Percentiles rank a stretch among this genome's conserved stretches.
phyloP scores from a whole-genome alignment of 2,329 filamentous ascomycete genomes.

The Fusarium praegraminearum region DNA sequence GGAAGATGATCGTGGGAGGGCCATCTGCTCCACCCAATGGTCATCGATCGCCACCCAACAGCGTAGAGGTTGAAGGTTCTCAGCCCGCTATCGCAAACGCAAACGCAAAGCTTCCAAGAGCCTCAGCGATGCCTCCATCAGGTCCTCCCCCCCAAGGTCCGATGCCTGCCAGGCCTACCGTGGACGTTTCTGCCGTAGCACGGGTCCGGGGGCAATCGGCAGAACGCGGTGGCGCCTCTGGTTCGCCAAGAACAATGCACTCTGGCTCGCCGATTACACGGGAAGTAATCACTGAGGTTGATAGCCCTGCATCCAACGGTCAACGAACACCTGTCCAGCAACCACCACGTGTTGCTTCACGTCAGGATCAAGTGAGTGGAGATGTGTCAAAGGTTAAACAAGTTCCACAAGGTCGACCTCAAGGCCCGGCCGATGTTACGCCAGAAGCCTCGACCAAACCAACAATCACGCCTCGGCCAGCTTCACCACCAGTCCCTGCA shows the following conservation, averaged over 20 bases:
- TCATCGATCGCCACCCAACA: conserved; percentile 55
- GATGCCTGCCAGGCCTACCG: conserved; percentile 61
- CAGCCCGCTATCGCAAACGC: conserved; percentile 53
- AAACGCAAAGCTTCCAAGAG: conserved; percentile 55
- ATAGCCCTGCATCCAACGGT: conserved; percentile 68
- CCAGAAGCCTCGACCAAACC: conserved; percentile 65
- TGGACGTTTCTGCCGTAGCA: conserved; percentile 56
- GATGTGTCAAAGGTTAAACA: conserved; percentile 53
- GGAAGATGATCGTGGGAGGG: conserved; percentile 56
- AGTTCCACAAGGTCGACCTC: conserved; percentile 59
- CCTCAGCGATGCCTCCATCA: conserved; percentile 52
- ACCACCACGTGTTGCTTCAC: conserved; percentile 52
- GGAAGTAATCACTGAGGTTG: conserved; percentile 57
- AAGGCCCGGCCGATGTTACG: conserved; percentile 76
- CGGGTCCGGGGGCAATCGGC: conserved; percentile 63
- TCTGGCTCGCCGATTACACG: conserved; percentile 58
- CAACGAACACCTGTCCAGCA: conserved; percentile 72
- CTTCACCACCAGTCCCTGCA: conserved; percentile 69
- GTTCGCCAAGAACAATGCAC: conserved; percentile 53
- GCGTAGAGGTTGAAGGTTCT: conserved; percentile 54
- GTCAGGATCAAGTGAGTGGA: conserved; percentile 51
- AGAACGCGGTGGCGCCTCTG: conserved; percentile 56
- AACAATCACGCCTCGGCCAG: conserved; percentile 55
- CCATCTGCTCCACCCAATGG: conserved; percentile 56
- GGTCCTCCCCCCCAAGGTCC: conserved; percentile 69